Evolutionary conservation across 805 yeast species (phyloP).

Genomic region (Brettanomyces sp.): DNA sequence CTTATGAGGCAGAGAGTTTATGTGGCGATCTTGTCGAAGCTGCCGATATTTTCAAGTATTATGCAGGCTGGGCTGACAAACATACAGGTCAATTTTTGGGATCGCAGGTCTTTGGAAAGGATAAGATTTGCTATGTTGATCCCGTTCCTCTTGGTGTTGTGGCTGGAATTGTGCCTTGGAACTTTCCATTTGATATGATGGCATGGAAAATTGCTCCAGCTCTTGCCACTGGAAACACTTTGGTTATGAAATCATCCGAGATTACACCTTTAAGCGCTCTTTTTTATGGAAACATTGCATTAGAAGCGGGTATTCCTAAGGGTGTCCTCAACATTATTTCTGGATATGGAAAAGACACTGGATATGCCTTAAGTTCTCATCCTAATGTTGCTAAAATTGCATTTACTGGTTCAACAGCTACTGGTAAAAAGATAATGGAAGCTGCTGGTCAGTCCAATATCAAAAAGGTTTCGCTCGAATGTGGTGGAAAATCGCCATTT

Average conservation of each 20-base stretch:
- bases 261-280: slow-evolving; percentile 68
- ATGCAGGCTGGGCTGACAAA: slow-evolving; percentile 78
- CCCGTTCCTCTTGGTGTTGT: slow-evolving; percentile 64
- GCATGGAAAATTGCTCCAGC: slow-evolving; percentile 77
- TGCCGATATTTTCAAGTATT: slow-evolving; percentile 43
- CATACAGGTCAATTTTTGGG: slow-evolving; percentile 51
- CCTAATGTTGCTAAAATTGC: slow-evolving; percentile 62
- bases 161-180: slow-evolving; percentile 80
- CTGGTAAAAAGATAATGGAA: slow-evolving; percentile 63
- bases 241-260: slow-evolving; percentile 66
- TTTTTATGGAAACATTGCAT: slow-evolving; percentile 49
- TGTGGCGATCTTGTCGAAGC: slow-evolving; percentile 25
- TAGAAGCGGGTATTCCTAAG: slow-evolving; percentile 64
- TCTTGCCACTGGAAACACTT: slow-evolving; percentile 64
- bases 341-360: slow-evolving; percentile 65
- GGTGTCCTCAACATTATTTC: slow-evolving; percentile 70
- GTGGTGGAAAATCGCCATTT: slow-evolving; percentile 53
- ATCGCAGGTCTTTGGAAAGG: slow-evolving; percentile 21
- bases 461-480: slow-evolving; percentile 51
- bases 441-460: slow-evolving; percentile 49
- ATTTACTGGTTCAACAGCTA: slow-evolving; percentile 72
- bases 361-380: slow-evolving; percentile 57
- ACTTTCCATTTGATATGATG: slow-evolving; percentile 71
- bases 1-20: slow-evolving; percentile 37
- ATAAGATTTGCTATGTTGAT: slow-evolving; percentile 43